Evolutionary conservation across 2,329 filamentous ascomycete genomes (phyloP).

Genomic region (Pochonia chlamydosporia): DNA sequence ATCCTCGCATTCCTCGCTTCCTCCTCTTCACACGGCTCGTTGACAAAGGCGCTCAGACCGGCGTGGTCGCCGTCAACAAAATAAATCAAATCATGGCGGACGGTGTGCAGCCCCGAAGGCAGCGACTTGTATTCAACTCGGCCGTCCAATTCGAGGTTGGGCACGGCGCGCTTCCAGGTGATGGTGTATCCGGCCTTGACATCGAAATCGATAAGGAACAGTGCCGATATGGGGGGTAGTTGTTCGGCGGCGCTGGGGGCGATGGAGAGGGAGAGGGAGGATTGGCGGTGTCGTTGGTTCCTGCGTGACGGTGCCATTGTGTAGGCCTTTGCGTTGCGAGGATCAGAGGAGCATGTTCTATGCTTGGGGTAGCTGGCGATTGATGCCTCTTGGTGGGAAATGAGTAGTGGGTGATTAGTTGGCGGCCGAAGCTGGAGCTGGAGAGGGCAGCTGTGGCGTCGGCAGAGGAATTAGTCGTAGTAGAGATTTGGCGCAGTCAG

Average conservation of each 20-base stretch:
- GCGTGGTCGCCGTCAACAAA: conserved; percentile 76
- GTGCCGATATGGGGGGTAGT: conserved; percentile 53
- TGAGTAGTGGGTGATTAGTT: not conserved
- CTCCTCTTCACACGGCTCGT: conserved; percentile 69
- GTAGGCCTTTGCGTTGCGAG: conserved; percentile 3
- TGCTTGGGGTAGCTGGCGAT: not conserved
- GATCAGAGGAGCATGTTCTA: conserved; percentile 13
- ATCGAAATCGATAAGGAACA: conserved; percentile 89
- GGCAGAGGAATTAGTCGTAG: not conserved
- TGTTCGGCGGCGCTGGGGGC: conserved; percentile 24
- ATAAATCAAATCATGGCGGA: conserved; percentile 84
- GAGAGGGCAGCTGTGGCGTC: not conserved
- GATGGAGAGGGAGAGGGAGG: conserved; percentile 27
- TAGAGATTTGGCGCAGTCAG: no score
- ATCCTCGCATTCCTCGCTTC: conserved; percentile 83
- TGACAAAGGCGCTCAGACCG: conserved; percentile 87
- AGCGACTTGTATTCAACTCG: conserved; percentile 95
- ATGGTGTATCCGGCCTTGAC: conserved; percentile 89
- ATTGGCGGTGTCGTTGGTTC: conserved; percentile 30
- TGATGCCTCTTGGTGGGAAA: no score
- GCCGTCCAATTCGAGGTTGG: conserved; percentile 71
- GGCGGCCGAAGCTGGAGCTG: no score
- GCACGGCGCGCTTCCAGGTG: conserved; percentile 72
- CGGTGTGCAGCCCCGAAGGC: conserved; percentile 86
- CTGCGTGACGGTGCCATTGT: conserved; percentile 34